Conservation (phyloP, 2,329 filamentous ascomycete species). For the Apiospora sp. region DNA sequence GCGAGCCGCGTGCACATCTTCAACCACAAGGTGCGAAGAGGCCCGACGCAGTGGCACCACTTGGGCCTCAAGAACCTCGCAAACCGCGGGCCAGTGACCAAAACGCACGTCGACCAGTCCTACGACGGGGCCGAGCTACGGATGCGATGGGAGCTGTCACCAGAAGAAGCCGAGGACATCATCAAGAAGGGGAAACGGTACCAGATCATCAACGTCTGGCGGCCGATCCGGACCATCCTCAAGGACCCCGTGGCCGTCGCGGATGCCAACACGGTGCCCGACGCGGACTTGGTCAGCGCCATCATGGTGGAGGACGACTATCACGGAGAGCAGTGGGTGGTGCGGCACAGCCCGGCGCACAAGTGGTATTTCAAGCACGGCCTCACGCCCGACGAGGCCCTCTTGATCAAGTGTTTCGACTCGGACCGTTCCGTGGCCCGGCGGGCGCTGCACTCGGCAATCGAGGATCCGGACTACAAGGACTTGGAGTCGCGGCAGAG, state of each 20-base stretch:
- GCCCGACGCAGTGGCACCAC: conserved; percentile 30
- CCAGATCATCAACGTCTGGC: conserved; percentile 62
- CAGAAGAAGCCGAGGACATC: conserved; percentile 48
- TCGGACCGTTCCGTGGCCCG: conserved; percentile 59
- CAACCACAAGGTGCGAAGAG: conserved; percentile 46
- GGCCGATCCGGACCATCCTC: conserved; percentile 56
- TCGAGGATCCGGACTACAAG: conserved; percentile 52
- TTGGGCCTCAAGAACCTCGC: conserved; percentile 19
- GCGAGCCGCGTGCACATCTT: conserved; percentile 52
- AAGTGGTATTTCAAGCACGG: conserved; percentile 60
- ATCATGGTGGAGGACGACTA: conserved; percentile 31
- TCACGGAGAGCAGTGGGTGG: conserved; percentile 54
- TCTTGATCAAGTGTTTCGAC: conserved; percentile 68
- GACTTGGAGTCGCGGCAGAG: conserved; percentile 60
- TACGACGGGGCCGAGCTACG: conserved; percentile 49
- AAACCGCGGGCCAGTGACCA: conserved; percentile 49
- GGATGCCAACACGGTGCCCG: conserved; percentile 54
- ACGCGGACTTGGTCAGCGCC: conserved; percentile 55
- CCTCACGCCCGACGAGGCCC: conserved; percentile 59
- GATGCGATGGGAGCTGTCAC: conserved; percentile 48
- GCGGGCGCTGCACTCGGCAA: conserved; percentile 60
- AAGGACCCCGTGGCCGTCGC: conserved; percentile 61
- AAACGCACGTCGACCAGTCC: conserved; percentile 65
- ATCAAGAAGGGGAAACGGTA: conserved; percentile 46
- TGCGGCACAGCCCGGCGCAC: conserved; percentile 49